Base-by-base conservation (phyloP, 306 rosid genomes). In the Spatholobus suberectus region DNA sequence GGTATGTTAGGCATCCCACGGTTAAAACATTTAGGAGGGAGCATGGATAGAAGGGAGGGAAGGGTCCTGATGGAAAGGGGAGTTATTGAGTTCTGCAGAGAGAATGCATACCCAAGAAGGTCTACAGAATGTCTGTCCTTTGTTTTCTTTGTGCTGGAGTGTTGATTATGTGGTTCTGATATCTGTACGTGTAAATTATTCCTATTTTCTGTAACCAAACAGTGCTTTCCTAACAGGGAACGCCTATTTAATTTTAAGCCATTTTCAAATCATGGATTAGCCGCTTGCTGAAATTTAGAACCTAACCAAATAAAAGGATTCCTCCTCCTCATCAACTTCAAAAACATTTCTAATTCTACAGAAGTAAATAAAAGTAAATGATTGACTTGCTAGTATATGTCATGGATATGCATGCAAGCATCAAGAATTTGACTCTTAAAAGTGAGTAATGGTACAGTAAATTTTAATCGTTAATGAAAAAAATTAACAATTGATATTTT, bases 241-340 rank as follows among this genome's bases (percentile, higher is more conserved):
- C 9, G 26, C 9, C 43, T 32, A n/a, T 71, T 72, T 46, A 17
- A 13, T 3, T 47, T 51, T 51, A 51, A 54, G 35, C 23, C 23
- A 74, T 20, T 54, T 74, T 54, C 41, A 20, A 35, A 18, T 20
- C 38, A 37, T 7, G 79, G 54, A 55, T 74, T 74, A n/a, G n/a
- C 34, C 40, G 34, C 32, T 27, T 73, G 49, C 65, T 34, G 13
- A 11, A 32, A 4, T 27, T 49, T 49, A 49, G 55, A 6, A 17
- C 55, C 55, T 21, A 49, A 49, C 21, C 55, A 49, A 49, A 51
- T 51, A n/a, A n/a, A 51, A 51, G 9, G 23, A 18, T 18, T 52
- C 59, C 26, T 20, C 57, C 54, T 47, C 20, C 49, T 43, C 41
- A n/a, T 52, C 26, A 52, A 51, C 4, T 18, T 52, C 4, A 20